Percentiles rank a stretch among this genome's conserved stretches.
These are phyloP conservation scores for Nemania sp. DNA, from an alignment of 2,329 filamentous ascomycete genomes.

Conservation along the genomic window DNA sequence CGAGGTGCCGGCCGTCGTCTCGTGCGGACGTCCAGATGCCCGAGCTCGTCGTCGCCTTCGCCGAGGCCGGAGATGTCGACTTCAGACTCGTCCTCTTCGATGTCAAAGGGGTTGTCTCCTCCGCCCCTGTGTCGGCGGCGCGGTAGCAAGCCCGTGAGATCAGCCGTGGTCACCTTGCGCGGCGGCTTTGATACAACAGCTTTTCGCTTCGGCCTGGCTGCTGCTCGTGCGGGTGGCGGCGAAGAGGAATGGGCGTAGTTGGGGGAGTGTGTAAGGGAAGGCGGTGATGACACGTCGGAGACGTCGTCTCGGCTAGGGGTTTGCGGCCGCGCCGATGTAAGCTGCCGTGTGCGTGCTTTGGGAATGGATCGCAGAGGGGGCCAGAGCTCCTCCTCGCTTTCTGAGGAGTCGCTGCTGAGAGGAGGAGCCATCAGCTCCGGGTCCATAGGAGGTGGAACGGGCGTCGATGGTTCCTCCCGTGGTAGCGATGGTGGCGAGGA, in stretches of 20 bases:
- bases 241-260: slow-evolving; percentile 50
- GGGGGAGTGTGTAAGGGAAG: slow-evolving; percentile 69
- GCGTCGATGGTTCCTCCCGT: slow-evolving; percentile 42
- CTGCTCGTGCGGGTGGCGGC: slow-evolving; percentile 35
- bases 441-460: slow-evolving; percentile 43
- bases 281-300: slow-evolving; percentile 66
- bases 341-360: slow-evolving; percentile 46
- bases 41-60: slow-evolving; percentile 62
- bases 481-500: slow-evolving; percentile 32
- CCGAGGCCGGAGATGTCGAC: slow-evolving; percentile 53
- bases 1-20: slow-evolving; percentile 43
- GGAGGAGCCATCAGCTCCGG: slow-evolving; percentile 60
- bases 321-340: slow-evolving; percentile 37
- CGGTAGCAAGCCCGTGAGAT: slow-evolving; percentile 58
- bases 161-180: slow-evolving; percentile 57
- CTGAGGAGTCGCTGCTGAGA: slow-evolving; percentile 55
- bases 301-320: slow-evolving; percentile 45
- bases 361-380: slow-evolving; percentile 58
- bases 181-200: slow-evolving; percentile 43
- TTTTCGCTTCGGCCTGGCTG: slow-evolving; percentile 42
- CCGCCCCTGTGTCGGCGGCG: slow-evolving; percentile 51
- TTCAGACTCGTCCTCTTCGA: slow-evolving; percentile 48
- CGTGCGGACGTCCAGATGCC: slow-evolving; percentile 48
- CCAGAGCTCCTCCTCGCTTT: slow-evolving; percentile 51
- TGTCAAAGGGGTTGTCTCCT: slow-evolving; percentile 48